phyloP scores from a whole-genome alignment of 352 stramenopile species.

The Globisporangium sylvaticum region DNA sequence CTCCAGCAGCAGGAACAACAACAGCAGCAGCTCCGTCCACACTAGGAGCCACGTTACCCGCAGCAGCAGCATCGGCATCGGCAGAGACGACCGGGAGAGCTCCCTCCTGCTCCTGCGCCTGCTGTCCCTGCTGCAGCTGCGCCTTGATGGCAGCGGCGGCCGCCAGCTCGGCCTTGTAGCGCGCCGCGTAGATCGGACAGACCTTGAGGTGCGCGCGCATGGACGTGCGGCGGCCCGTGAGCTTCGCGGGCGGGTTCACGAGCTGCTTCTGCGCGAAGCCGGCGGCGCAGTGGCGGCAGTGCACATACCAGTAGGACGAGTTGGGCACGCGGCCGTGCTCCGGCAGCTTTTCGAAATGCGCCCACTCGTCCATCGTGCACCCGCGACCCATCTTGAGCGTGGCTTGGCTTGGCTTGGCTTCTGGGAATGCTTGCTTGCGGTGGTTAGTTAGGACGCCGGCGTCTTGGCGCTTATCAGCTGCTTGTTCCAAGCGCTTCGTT shows the following conservation, averaged over 20 bases:
- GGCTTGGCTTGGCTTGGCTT: constrained; percentile 26
- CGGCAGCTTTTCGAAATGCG: constrained; percentile 69
- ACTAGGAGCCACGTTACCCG: neutral
- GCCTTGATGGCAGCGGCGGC: constrained; percentile 20
- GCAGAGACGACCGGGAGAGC: neutral
- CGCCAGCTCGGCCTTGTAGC: constrained; percentile 62
- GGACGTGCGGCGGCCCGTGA: constrained; percentile 69
- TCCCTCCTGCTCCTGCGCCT: neutral
- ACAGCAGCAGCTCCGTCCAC: neutral
- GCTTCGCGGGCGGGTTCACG: constrained; percentile 39
- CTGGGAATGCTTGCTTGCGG: neutral
- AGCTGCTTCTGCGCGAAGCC: constrained; percentile 68
- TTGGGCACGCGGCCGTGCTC: constrained; percentile 66
- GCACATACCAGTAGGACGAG: constrained; percentile 81
- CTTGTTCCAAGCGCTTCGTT: neutral
- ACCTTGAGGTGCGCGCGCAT: constrained; percentile 76
- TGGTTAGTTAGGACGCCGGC: neutral
- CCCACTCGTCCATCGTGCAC: constrained; percentile 81
- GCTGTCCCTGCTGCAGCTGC: constrained; percentile 13
- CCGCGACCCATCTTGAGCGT: constrained; percentile 57
- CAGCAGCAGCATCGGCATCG: neutral
- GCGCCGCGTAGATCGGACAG: constrained; percentile 60
- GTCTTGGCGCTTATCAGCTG: neutral
- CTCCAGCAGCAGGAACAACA: neutral
- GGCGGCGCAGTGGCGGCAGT: constrained; percentile 66